Evolutionary conservation across 768 basidiomycete species (phyloP).

Genomic region (Suillus cothurnatus): DNA sequence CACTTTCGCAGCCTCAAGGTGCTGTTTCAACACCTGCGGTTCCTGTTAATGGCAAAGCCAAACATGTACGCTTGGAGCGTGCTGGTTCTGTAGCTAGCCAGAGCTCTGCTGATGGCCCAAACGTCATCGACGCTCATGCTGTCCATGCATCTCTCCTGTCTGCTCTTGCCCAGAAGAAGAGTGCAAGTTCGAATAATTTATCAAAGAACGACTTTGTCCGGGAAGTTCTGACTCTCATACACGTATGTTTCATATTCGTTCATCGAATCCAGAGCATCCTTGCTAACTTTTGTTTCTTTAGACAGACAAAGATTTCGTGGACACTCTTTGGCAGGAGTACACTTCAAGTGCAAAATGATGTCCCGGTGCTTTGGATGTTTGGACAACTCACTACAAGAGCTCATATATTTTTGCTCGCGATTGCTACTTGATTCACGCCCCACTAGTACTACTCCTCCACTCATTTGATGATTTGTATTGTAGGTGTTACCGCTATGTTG

Average conservation of each 20-base stretch:
- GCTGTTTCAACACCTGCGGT: background rate
- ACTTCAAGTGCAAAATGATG: slow-evolving; percentile 16
- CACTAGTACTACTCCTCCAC: background rate
- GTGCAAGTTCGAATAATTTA: slow-evolving; percentile 26
- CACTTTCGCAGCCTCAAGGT: slow-evolving; percentile 19
- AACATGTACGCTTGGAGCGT: slow-evolving; percentile 13
- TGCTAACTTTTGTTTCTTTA: slow-evolving; percentile 25
- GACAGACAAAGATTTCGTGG: slow-evolving; percentile 70
- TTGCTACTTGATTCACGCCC: slow-evolving; percentile 1
- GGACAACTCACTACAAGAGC: slow-evolving; percentile 1
- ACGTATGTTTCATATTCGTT: slow-evolving; percentile 42
- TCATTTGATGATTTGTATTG: slow-evolving; percentile 4
- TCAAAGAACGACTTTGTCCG: slow-evolving; percentile 60
- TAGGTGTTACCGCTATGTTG: background rate
- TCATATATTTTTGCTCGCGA: slow-evolving; percentile 6
- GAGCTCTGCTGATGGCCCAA: slow-evolving; percentile 10
- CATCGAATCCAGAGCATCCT: background rate
- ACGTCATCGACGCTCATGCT: slow-evolving; percentile 20
- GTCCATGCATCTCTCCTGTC: slow-evolving; percentile 27
- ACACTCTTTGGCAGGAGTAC: slow-evolving; percentile 61
- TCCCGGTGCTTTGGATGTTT: background rate
- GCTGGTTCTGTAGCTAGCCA: slow-evolving; percentile 2
- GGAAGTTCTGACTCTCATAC: slow-evolving; percentile 61
- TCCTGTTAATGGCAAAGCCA: slow-evolving; percentile 30
- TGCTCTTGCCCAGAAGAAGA: slow-evolving; percentile 24